Evolutionary conservation across 306 rosid species (phyloP).

Genomic region (Fagus sylvatica): DNA sequence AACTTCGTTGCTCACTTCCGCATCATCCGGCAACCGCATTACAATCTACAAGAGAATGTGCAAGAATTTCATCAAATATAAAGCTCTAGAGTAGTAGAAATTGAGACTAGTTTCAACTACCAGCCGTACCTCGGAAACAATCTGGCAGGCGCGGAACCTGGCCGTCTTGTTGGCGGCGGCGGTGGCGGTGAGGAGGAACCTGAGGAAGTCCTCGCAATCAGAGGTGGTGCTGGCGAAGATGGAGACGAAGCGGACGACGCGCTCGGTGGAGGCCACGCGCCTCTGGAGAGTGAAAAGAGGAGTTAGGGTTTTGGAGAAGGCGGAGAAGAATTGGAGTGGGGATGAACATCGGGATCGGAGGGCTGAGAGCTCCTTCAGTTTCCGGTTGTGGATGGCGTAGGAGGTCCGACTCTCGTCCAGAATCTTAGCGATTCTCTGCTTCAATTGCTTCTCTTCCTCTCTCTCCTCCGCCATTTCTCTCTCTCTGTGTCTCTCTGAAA

Average conservation of each 20-base stretch:
- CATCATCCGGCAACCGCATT: conserved; percentile 88
- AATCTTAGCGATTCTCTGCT: conserved; percentile 54
- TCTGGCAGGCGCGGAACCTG: conserved; percentile 88
- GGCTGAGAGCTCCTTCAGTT: conserved; percentile 74
- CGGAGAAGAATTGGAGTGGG: conserved; percentile 52
- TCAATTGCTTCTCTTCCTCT: conserved; percentile 38
- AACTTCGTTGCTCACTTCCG: conserved; percentile 78
- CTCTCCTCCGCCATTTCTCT: conserved; percentile 39
- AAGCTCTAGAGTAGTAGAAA: neutral
- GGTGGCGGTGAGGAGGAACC: conserved; percentile 62
- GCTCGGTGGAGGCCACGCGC: conserved; percentile 66
- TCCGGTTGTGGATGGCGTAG: conserved; percentile 79
- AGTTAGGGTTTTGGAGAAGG: conserved; percentile 58
- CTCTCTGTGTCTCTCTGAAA: conserved; percentile 11
- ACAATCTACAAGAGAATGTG: conserved; percentile 56
- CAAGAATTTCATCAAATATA: conserved; percentile 7
- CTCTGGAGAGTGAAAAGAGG: conserved; percentile 73
- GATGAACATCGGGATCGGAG: conserved; percentile 59
- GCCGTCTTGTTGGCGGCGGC: conserved; percentile 54
- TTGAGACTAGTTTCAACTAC: neutral
- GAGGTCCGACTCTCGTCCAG: conserved; percentile 72
- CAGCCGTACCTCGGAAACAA: conserved; percentile 71
- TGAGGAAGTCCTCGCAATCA: conserved; percentile 50
- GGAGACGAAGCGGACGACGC: conserved; percentile 69
- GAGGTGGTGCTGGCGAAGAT: conserved; percentile 46